These are phyloP conservation scores for Rhizopogon rudus DNA, from an alignment of 768 basidiomycete genomes.

Conservation along the genomic window DNA sequence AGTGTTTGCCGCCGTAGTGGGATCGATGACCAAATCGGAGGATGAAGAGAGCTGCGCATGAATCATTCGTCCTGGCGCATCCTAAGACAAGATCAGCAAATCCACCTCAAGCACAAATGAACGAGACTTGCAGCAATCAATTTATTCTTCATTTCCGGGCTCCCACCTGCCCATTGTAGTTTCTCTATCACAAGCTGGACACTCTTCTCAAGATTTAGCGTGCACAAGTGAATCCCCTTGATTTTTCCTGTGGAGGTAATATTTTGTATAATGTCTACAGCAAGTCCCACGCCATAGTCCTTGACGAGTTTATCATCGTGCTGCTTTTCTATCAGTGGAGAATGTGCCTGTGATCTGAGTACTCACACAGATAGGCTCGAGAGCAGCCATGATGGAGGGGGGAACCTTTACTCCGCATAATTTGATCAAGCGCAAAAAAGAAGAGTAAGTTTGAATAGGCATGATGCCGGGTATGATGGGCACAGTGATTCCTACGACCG, in stretches of 20 bases:
- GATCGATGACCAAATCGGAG: constrained; percentile 50
- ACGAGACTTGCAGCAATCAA: constrained; percentile 53
- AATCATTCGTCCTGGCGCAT: constrained; percentile 29
- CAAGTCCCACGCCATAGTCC: constrained; percentile 86
- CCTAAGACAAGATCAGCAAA: constrained; percentile 26
- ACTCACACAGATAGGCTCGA: constrained; percentile 75
- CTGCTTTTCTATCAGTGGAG: constrained; percentile 32
- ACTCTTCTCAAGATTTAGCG: constrained; percentile 95
- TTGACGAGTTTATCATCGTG: constrained; percentile 93
- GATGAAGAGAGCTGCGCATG: constrained; percentile 23
- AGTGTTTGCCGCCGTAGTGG: constrained; percentile 56
- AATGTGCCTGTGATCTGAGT: background rate
- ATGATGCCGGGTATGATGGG: constrained; percentile 96
- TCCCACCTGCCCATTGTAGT: constrained; percentile 63
- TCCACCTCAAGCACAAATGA: constrained; percentile 2
- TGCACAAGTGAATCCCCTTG: constrained; percentile 88
- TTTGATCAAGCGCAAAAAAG: constrained; percentile 88
- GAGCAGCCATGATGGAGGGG: constrained; percentile 49
- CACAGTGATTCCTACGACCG: constrained; percentile 68
- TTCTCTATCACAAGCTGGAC: constrained; percentile 79
- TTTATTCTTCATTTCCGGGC: constrained; percentile 47
- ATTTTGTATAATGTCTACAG: constrained; percentile 71
- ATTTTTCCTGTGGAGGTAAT: constrained; percentile 53
- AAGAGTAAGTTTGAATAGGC: constrained; percentile 96
- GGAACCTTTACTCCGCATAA: constrained; percentile 83